These are phyloP conservation scores for Penicillium sp. DNA, from an alignment of 2,329 filamentous ascomycete genomes.

Conservation along the genomic window DNA sequence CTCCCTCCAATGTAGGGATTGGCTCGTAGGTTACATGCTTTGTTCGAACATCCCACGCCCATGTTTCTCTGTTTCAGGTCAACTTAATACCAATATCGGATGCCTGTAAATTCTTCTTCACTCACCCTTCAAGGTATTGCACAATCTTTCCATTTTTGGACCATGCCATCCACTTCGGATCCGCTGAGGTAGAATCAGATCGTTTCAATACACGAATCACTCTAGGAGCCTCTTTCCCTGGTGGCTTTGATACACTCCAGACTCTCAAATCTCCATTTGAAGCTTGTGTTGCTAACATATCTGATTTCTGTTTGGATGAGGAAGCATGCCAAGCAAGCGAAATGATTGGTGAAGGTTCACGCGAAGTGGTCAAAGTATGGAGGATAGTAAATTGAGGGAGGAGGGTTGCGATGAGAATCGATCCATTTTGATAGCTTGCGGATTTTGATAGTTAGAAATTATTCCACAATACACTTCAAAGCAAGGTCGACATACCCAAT, in stretches of 20 bases:
- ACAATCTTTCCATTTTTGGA: constrained; percentile 97
- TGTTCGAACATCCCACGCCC: constrained; percentile 96
- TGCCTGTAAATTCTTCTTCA: constrained; percentile 21
- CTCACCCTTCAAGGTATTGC: constrained; percentile 86
- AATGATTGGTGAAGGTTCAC: constrained; percentile 81
- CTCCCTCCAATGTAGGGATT: constrained; percentile 79
- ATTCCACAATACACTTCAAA: background rate
- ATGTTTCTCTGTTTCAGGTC: constrained; percentile 66
- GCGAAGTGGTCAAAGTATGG: constrained; percentile 83
- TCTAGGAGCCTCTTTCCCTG: constrained; percentile 71
- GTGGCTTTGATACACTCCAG: constrained; percentile 90
- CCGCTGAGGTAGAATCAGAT: constrained; percentile 68
- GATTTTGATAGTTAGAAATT: background rate
- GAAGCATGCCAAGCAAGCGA: constrained; percentile 94
- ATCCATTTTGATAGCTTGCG: constrained; percentile 88
- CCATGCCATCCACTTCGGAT: constrained; percentile 96
- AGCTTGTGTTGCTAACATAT: constrained; percentile 94
- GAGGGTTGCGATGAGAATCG: constrained; percentile 82
- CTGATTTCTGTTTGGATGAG: constrained; percentile 91
- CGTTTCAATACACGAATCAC: constrained; percentile 85
- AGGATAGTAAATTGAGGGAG: constrained; percentile 92
- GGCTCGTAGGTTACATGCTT: constrained; percentile 90
- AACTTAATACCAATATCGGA: background rate
- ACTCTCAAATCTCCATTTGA: constrained; percentile 89
- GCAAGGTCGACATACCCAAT: constrained; percentile 69